Conservation (phyloP, 257 asterid genomes). For the Ocimum tenuiflorum region DNA sequence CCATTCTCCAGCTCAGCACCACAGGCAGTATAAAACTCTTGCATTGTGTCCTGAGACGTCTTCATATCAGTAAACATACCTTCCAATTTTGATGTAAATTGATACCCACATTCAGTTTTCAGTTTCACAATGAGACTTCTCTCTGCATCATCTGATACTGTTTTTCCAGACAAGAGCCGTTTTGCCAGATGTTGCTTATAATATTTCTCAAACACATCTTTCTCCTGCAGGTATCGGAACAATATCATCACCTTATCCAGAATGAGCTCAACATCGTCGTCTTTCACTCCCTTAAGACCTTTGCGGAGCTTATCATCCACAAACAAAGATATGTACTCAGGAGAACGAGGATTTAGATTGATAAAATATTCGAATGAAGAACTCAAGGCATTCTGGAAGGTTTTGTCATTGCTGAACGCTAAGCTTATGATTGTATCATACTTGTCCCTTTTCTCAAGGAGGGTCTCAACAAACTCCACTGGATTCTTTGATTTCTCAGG, state of each 20-base stretch:
- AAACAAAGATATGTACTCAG: constrained; percentile 76
- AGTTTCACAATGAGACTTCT: constrained; percentile 73
- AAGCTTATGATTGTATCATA: constrained; percentile 59
- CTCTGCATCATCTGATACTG: constrained; percentile 84
- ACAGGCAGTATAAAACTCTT: constrained; percentile 57
- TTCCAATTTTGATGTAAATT: constrained; percentile 78
- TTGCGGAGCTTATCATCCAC: constrained; percentile 80
- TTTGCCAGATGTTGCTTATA: constrained; percentile 90
- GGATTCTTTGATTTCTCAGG: constrained; percentile 89
- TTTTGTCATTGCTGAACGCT: constrained; percentile 69
- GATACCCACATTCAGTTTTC: constrained; percentile 88
- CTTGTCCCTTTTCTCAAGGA: constrained; percentile 69
- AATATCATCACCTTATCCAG: constrained; percentile 90
- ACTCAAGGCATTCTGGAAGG: constrained; percentile 80
- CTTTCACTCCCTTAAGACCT: constrained; percentile 78
- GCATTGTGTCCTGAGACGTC: constrained; percentile 88
- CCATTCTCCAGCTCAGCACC: constrained; percentile 55
- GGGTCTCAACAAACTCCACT: constrained; percentile 70
- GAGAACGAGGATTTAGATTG: constrained; percentile 82
- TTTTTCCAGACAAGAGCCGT: constrained; percentile 76
- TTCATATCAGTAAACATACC: constrained; percentile 96
- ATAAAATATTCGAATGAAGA: constrained; percentile 82
- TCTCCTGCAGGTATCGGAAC: constrained; percentile 90
- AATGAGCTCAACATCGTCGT: constrained; percentile 70
- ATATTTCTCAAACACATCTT: constrained; percentile 84